phyloP scores from a whole-genome alignment of 495 filamentous ascomycete species.

The Evernia prunastri region DNA sequence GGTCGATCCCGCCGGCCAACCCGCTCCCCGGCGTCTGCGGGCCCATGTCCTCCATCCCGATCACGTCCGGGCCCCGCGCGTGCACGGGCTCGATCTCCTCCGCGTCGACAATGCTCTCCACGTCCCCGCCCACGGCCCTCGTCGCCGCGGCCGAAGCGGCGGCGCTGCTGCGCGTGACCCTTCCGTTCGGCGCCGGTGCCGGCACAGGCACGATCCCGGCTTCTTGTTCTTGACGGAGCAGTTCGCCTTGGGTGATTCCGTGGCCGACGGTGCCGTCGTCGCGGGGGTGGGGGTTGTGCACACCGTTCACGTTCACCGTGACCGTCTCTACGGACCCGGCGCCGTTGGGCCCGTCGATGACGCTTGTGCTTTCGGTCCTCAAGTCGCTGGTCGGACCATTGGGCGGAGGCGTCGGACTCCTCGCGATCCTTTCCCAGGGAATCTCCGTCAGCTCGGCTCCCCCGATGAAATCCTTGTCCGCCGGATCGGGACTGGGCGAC shows the following conservation, averaged over 20 bases:
- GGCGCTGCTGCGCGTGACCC: conserved; percentile 20
- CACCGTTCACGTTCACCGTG: conserved; percentile 59
- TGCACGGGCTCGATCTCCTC: conserved; percentile 59
- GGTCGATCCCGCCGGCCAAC: conserved; percentile 22
- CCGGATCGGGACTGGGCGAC: conserved; percentile 14
- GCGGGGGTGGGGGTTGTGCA: conserved; percentile 34
- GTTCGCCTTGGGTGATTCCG: conserved; percentile 67
- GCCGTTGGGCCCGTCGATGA: conserved; percentile 65
- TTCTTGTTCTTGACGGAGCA: conserved; percentile 72
- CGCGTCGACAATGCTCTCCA: conserved; percentile 20
- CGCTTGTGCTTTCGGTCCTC: conserved; percentile 60
- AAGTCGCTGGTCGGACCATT: conserved; percentile 29
- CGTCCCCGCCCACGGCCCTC: conserved; percentile 27
- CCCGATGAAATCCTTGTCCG: conserved; percentile 80
- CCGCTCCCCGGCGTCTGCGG: conserved; percentile 50
- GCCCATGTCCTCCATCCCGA: conserved; percentile 83
- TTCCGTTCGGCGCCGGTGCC: conserved; percentile 21
- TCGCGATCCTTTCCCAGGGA: conserved; percentile 61
- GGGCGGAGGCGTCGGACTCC: conserved; percentile 27
- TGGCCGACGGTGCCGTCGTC: conserved; percentile 26
- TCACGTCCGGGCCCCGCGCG: conserved; percentile 70
- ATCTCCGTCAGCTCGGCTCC: conserved; percentile 92
- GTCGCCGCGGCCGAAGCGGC: conserved; percentile 30
- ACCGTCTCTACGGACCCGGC: conserved; percentile 67
- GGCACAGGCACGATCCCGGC: conserved; percentile 49